Base-by-base conservation (phyloP, 306 rosid species). In the Vachellia collinsii region DNA sequence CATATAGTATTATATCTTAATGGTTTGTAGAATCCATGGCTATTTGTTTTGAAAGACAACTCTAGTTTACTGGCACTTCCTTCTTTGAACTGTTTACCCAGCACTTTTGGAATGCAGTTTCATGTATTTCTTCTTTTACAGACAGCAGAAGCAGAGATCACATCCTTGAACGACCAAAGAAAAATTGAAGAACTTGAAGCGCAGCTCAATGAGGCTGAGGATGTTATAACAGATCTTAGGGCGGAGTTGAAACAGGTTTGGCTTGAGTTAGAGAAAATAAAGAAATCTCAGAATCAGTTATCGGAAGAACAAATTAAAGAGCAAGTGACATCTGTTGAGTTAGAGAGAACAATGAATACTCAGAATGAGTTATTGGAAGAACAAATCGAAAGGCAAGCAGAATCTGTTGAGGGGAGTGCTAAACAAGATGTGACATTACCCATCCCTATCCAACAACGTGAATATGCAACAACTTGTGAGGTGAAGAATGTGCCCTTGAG, bases 191-290 rank as follows among this genome's bases (percentile, higher is more conserved):
- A 87, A 87, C 92, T 93, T 80, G 94, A 93, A 83, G 88, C 93
- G 0, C 92, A 89, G 77, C 86, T 93, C 61, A 83, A 87, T 25
- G 93, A 90, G 82, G 97, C 97, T 14, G 98, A 93, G 89, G 92
- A 87, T 67, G 82, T 91, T 47, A 84, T 93, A 74, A 89, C 86
- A 47, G 93, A 90, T 82, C 91, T 93, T 80, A 85, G 98, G 85
- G 82, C 65, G 22, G 93, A 91, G 79, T 76, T 93, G 88, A 85
- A 79, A 78, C 83, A 79, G 62, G 86, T 81, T 14, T 78, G 75
- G 78, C 72, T 22, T 42, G 76, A 82, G 77, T 82, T 91, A 70
- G 90, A 88, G 81, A 89, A 78, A 88, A 79, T 59, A 79, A 86
- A 76, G 83, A 85, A 82, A 72, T 58, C 71, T 64, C 86, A 75